Conservation (phyloP, 1,284 basidiomycete species). For the Ustilago loliicola region DNA sequence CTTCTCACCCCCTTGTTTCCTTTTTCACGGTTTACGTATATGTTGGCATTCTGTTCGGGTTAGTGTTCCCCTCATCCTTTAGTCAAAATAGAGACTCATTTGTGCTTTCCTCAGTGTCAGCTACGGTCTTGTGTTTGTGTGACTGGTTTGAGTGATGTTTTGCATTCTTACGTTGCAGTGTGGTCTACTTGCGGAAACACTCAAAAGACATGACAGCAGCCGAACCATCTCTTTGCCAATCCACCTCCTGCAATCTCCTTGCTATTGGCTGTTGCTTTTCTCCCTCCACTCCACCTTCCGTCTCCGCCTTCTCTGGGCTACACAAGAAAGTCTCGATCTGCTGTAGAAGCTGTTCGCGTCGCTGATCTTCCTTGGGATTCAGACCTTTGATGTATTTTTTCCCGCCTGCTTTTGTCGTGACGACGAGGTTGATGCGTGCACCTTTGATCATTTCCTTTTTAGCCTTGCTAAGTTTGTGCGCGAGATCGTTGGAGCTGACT, state of each 20-base stretch:
- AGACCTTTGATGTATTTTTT: slow-evolving; percentile 39
- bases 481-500: slow-evolving; percentile 56
- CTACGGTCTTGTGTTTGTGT: neutral
- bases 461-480: slow-evolving; percentile 57
- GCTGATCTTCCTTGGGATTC: slow-evolving; percentile 28
- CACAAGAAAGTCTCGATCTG: slow-evolving; percentile 34
- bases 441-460: slow-evolving; percentile 52
- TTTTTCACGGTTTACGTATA: neutral
- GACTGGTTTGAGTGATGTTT: neutral
- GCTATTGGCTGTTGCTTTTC: slow-evolving; percentile 17
- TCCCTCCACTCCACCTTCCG: neutral
- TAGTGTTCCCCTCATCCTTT: neutral
- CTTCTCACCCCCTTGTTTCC: neutral
- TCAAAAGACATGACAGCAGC: slow-evolving; percentile 48
- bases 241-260: slow-evolving; percentile 32
- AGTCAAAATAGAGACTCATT: slow-evolving; percentile 6
- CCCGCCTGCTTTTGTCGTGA: slow-evolving; percentile 35
- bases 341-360: slow-evolving; percentile 11
- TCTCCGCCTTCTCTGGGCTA: neutral
- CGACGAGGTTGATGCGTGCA: slow-evolving; percentile 40
- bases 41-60: neutral
- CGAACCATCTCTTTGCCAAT: slow-evolving; percentile 43
- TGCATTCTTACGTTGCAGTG: neutral
- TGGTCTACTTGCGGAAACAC: slow-evolving; percentile 20
- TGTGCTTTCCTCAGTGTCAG: neutral